Conservation (phyloP, 73 alveolate genomes). For the Paramecium bursaria region DNA sequence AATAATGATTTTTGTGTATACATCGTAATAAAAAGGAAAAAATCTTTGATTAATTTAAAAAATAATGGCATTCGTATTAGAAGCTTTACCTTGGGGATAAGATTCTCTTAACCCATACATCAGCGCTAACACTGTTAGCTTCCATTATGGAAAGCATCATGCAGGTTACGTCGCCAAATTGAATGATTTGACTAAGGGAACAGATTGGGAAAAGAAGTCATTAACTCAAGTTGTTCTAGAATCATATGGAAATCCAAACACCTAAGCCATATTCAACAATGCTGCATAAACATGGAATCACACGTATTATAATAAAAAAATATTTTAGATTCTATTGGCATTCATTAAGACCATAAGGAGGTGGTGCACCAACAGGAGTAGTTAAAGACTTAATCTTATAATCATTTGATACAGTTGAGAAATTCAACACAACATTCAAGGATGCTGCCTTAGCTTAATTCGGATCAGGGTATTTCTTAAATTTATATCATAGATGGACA, state of each 20-base stretch:
- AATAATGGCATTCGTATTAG: conserved; percentile 50
- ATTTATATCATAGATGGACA: conserved; percentile 57
- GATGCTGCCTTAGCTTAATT: conserved; percentile 48
- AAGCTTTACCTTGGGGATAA: conserved; percentile 50
- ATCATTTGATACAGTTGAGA: conserved; percentile 7
- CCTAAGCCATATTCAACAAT: conserved; percentile 50
- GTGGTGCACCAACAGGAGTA: conserved; percentile 48
- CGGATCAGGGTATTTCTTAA: conserved; percentile 54
- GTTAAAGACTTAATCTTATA: conserved; percentile 21
- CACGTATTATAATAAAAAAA: background rate
- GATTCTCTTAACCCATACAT: conserved; percentile 84
- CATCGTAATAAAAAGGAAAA: too few relatives aligned
- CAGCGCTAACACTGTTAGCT: conserved; percentile 78
- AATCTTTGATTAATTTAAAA: too few relatives aligned
- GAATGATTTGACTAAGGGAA: conserved; percentile 68
- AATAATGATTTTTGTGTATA: too few relatives aligned
- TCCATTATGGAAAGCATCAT: conserved; percentile 93
- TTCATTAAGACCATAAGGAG: conserved; percentile 22
- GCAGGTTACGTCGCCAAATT: conserved; percentile 84
- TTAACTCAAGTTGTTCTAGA: conserved; percentile 21
- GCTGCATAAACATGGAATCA: conserved; percentile 59
- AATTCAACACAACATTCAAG: conserved; percentile 16
- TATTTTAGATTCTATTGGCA: conserved; percentile 41
- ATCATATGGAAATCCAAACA: conserved; percentile 48
- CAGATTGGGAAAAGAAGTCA: conserved; percentile 6